Base-by-base conservation (phyloP, 768 basidiomycete genomes). In the Termitomyces sp. region DNA sequence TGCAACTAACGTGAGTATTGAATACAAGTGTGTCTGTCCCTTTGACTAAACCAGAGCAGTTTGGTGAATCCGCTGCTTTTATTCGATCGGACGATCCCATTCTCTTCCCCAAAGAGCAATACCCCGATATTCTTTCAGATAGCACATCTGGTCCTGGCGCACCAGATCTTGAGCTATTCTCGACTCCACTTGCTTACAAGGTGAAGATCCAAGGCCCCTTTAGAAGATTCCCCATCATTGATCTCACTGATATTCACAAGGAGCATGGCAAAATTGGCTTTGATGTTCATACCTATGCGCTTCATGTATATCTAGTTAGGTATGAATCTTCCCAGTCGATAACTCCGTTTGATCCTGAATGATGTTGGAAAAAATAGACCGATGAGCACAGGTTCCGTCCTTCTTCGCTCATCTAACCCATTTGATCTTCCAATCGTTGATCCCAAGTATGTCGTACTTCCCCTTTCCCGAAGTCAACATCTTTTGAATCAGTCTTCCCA, bases 61-160 rank as follows among this genome's bases (percentile, higher is more conserved):
- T 71, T 40, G 75, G 71, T 8, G 83, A 84, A 65, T 71, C 78
- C 14, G 81, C 77, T 24, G 84, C 80, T 0, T 85, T 86, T 63
- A 62, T 80, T 26, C 78, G 83, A 18, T 73, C 78, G 0, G 74
- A 74, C 41, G 78, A 85, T 58, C 73, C 76, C 0, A 60, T 56
- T 1, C 67, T 84, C 5, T 82, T 84, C 67, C 74, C 79, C 0
- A 63, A 67, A n/a, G 60, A 54, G 5, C 63, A 71, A 36, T 71
- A 64, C 50, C 70, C 68, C 7, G 63, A 68, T 13, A 65, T 62
- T 11, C 45, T 79, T 40, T 48, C 68, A 61, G 76, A 78, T 53
- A 71, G 66, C 36, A 77, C 77, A 8, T 77, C 77, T 2, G 72
- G 71, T 13, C 51, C 71, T 1, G 68, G 69, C 24, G 69, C 71